Evolutionary conservation across 768 basidiomycete genomes (phyloP).

Genomic region (Sporobolomyces pararoseus): DNA sequence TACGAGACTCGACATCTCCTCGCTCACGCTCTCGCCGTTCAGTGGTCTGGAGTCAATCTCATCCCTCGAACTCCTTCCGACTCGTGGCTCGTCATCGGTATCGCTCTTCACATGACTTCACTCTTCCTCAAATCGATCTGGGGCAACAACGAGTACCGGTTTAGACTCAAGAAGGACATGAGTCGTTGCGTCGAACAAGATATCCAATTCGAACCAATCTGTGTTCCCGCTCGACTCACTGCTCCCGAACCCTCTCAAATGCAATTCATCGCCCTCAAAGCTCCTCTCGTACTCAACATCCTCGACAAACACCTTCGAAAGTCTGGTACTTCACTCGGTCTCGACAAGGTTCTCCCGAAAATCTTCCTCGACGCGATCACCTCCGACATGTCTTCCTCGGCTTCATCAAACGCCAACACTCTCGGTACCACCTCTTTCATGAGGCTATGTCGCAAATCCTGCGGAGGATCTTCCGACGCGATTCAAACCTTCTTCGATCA

Average conservation of each 20-base stretch:
- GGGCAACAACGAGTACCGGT: conserved; percentile 96
- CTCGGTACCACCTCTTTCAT: conserved; percentile 88
- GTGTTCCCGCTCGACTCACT: conserved; percentile 69
- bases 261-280: conserved; percentile 89
- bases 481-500: conserved; percentile 90
- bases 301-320: conserved; percentile 90
- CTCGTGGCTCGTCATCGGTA: conserved; percentile 91
- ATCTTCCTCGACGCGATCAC: conserved; percentile 89
- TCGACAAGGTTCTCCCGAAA: conserved; percentile 91
- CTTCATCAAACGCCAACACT: conserved; percentile 60
- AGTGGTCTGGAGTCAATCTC: conserved; percentile 97
- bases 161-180: conserved; percentile 92
- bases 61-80: conserved; percentile 89
- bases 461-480: conserved; percentile 65
- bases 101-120: conserved; percentile 83
- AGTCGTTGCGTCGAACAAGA: conserved; percentile 83
- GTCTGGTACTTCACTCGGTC: conserved; percentile 86
- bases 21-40: conserved; percentile 81
- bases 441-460: conserved; percentile 84
- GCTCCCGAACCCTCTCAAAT: conserved; percentile 80
- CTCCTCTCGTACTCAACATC: conserved; percentile 92
- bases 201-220: conserved; percentile 88
- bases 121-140: conserved; percentile 79
- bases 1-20: conserved; percentile 82
- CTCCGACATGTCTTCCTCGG: conserved; percentile 61